Conservation (phyloP, 2,329 filamentous ascomycete species). For the Fusarium begoniae region DNA sequence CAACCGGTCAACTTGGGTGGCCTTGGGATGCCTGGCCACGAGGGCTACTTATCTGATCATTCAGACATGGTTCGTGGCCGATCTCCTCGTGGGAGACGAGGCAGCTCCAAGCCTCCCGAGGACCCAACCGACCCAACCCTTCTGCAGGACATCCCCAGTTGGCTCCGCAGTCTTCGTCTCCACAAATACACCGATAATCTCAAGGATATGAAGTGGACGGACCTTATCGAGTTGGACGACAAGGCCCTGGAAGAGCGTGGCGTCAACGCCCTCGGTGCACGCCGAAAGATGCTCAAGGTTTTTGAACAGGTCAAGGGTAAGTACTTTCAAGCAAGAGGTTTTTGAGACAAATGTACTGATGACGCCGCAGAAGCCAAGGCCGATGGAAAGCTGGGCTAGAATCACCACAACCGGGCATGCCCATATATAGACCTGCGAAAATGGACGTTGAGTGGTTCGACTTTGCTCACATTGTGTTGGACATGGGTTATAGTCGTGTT, state of each 20-base stretch:
- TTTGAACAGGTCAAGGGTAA: slow-evolving; percentile 92
- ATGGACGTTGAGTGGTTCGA: neutral
- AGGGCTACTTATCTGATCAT: slow-evolving; percentile 93
- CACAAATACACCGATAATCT: slow-evolving; percentile 99
- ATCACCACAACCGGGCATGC: slow-evolving; percentile 17
- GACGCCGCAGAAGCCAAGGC: slow-evolving; percentile 70
- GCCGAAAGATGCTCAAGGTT: slow-evolving; percentile 98
- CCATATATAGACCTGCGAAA: slow-evolving; percentile 14
- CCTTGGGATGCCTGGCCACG: slow-evolving; percentile 74
- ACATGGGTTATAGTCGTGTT: slow-evolving; percentile 4
- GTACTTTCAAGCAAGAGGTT: slow-evolving; percentile 20
- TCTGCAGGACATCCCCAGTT: slow-evolving; percentile 93
- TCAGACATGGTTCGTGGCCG: slow-evolving; percentile 90
- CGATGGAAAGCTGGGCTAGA: slow-evolving; percentile 72
- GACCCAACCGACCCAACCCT: slow-evolving; percentile 92
- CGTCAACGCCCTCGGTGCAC: slow-evolving; percentile 92
- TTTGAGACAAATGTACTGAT: slow-evolving; percentile 30
- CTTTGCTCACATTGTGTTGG: slow-evolving; percentile 7
- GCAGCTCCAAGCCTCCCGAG: slow-evolving; percentile 96
- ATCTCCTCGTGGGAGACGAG: slow-evolving; percentile 89
- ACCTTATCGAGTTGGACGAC: slow-evolving; percentile 90
- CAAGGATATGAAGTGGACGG: slow-evolving; percentile 97
- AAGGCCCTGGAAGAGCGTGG: slow-evolving; percentile 91
- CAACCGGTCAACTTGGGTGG: slow-evolving; percentile 76
- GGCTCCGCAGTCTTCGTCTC: slow-evolving; percentile 91